These are phyloP conservation scores for Gymnopus androsaceus DNA, from an alignment of 1,284 basidiomycete species.

Conservation along the genomic window DNA sequence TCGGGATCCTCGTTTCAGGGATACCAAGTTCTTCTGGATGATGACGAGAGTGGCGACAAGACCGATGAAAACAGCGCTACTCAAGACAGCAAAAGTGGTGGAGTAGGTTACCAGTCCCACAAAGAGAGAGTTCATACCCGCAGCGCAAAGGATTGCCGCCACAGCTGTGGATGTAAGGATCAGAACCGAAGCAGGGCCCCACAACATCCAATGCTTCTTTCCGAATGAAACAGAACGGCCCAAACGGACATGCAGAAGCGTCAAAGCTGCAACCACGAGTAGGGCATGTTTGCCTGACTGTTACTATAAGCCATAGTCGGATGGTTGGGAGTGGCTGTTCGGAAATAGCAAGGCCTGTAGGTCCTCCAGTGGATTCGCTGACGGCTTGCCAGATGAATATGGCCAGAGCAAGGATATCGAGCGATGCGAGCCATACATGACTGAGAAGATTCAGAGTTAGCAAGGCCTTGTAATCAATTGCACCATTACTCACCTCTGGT, in stretches of 20 bases:
- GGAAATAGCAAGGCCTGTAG: constrained; percentile 43
- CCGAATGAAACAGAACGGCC: constrained; percentile 70
- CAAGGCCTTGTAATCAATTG: background rate
- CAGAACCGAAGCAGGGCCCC: constrained; percentile 60
- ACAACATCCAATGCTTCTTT: constrained; percentile 65
- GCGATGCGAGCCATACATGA: constrained; percentile 67
- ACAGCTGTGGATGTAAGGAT: constrained; percentile 56
- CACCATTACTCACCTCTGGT: constrained; percentile 44
- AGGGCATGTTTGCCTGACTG: constrained; percentile 66
- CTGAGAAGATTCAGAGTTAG: constrained; percentile 23
- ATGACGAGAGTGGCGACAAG: constrained; percentile 59
- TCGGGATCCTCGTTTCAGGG: constrained; percentile 51
- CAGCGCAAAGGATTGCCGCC: constrained; percentile 58
- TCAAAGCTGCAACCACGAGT: constrained; percentile 56
- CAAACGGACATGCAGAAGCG: constrained; percentile 68
- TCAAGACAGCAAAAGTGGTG: constrained; percentile 50
- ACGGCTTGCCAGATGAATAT: constrained; percentile 68
- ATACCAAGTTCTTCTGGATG: constrained; percentile 63
- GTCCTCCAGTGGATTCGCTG: constrained; percentile 49
- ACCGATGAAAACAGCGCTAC: constrained; percentile 52
- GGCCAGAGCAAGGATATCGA: constrained; percentile 60
- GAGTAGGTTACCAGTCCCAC: constrained; percentile 62
- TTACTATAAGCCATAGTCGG: constrained; percentile 64
- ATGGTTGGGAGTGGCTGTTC: constrained; percentile 52
- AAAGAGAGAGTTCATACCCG: constrained; percentile 55